A percentile compares a stretch with the other conserved stretches of the same genome.
phyloP scores from a whole-genome alignment of 805 yeast genomes.

The Blastobotrys terrestris region DNA sequence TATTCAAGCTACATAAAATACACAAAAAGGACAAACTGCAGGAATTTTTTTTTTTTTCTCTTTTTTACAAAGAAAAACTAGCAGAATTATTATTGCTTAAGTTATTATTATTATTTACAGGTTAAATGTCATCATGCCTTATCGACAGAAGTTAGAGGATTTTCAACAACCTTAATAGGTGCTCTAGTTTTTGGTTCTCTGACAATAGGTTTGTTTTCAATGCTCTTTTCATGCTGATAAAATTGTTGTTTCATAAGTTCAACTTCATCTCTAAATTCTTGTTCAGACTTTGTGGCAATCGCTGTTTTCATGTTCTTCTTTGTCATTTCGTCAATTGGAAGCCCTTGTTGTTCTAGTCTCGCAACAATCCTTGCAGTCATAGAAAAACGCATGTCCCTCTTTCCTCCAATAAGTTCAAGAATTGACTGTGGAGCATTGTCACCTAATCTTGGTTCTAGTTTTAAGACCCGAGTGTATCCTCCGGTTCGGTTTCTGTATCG shows the following conservation, averaged over 20 bases:
- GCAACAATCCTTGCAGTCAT: slow-evolving; percentile 77
- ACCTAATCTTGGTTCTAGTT: slow-evolving; percentile 77
- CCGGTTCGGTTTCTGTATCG: slow-evolving; percentile 60
- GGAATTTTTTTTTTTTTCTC: too few species aligned
- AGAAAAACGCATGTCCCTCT: slow-evolving; percentile 69
- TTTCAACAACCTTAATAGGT: slow-evolving; percentile 14
- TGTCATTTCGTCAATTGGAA: slow-evolving; percentile 49
- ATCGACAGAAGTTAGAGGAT: slow-evolving; percentile 17
- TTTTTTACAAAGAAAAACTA: too few species aligned
- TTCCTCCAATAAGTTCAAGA: slow-evolving; percentile 75
- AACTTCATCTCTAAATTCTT: slow-evolving; percentile 55
- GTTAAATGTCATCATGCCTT: too few species aligned
- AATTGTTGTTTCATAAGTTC: slow-evolving; percentile 45
- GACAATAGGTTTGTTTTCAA: slow-evolving; percentile 7
- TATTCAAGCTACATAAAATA: too few species aligned
- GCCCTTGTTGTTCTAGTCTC: slow-evolving; percentile 60
- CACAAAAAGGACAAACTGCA: too few species aligned
- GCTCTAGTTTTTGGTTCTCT: slow-evolving; percentile 7
- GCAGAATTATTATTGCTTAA: too few species aligned
- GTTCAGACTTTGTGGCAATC: slow-evolving; percentile 42
- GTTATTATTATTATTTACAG: too few species aligned
- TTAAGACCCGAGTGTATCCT: slow-evolving; percentile 82
- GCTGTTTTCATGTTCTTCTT: slow-evolving; percentile 50
- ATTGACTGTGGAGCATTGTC: slow-evolving; percentile 90
- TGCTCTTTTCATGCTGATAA: slow-evolving; percentile 25